Percentiles rank a stretch among this genome's conserved stretches.
phyloP scores from a whole-genome alignment of 176 grass and related monocot species.

The Aegilops tauschii region DNA sequence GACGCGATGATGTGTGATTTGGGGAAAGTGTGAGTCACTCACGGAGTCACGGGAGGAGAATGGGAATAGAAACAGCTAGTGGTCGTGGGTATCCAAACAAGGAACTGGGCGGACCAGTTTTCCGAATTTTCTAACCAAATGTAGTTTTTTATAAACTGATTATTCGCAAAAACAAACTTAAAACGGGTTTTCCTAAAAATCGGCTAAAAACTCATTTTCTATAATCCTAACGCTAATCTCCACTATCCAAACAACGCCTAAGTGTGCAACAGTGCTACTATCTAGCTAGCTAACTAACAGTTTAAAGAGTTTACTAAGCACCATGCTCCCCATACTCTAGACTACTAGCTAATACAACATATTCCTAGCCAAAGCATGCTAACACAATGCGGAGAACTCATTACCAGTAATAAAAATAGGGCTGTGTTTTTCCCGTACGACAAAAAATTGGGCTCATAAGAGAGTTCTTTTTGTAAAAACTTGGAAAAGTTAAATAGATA shows the following conservation, averaged over 20 bases:
- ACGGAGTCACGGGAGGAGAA: too few relatives aligned
- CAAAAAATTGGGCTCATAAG: background rate
- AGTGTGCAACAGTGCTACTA: background rate
- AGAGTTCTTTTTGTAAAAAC: background rate
- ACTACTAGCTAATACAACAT: background rate
- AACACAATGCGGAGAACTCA: constrained; percentile 14
- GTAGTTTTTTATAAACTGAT: too few relatives aligned
- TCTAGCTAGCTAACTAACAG: constrained; percentile 22
- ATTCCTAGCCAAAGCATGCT: constrained; percentile 10
- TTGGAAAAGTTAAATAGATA: constrained; percentile 8
- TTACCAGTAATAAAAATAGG: background rate
- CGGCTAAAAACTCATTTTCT: too few relatives aligned
- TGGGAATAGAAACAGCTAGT: too few relatives aligned
- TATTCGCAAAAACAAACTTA: too few relatives aligned
- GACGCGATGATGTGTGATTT: too few relatives aligned
- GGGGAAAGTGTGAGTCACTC: too few relatives aligned
- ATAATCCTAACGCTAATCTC: too few relatives aligned
- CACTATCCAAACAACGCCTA: background rate
- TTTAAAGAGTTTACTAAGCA: constrained; percentile 6
- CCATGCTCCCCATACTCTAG: constrained; percentile 1
- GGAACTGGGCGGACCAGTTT: too few relatives aligned
- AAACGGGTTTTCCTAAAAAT: too few relatives aligned
- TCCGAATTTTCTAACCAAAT: too few relatives aligned
- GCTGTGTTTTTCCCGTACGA: background rate
- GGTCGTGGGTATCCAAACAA: too few relatives aligned